These are phyloP conservation scores for Chenopodium album DNA, from an alignment of 148 eudicot genomes.

Conservation along the genomic window DNA sequence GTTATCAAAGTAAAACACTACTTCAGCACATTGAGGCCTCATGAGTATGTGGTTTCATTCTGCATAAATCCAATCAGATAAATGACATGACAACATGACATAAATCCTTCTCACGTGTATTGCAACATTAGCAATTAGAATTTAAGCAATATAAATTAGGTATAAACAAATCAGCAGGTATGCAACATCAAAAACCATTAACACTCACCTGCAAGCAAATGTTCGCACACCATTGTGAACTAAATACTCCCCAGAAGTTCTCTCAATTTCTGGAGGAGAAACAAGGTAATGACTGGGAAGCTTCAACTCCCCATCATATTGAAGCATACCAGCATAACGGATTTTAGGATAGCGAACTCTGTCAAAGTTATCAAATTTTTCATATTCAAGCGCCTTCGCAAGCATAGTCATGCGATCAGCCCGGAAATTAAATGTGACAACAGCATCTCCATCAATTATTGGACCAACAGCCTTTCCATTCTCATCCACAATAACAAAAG, in stretches of 20 bases:
- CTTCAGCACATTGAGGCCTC: not conserved
- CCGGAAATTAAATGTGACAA: constrained; percentile 81
- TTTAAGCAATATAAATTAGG: too few species aligned
- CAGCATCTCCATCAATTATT: constrained; percentile 92
- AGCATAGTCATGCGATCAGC: constrained; percentile 98
- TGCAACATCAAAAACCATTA: not conserved
- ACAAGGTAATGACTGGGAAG: constrained; percentile 75
- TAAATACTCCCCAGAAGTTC: constrained; percentile 89
- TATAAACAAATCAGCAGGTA: not conserved
- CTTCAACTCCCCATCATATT: constrained; percentile 90
- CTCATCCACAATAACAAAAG: constrained; percentile 85
- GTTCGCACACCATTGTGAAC: constrained; percentile 73
- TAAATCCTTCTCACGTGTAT: not conserved
- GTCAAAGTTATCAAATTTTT: constrained; percentile 79
- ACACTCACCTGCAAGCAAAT: constrained; percentile 88
- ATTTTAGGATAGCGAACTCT: constrained; percentile 71
- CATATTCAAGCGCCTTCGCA: constrained; percentile 87
- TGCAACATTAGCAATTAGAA: too few species aligned
- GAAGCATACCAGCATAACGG: constrained; percentile 91
- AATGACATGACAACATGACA: not conserved
- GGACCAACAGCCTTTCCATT: constrained; percentile 85
- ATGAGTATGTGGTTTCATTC: not conserved
- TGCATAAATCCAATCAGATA: not conserved
- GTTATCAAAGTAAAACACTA: not conserved
- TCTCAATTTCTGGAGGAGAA: constrained; percentile 81